Base-by-base conservation (phyloP, 2,329 filamentous ascomycete species). In the Phialocephala sp. region DNA sequence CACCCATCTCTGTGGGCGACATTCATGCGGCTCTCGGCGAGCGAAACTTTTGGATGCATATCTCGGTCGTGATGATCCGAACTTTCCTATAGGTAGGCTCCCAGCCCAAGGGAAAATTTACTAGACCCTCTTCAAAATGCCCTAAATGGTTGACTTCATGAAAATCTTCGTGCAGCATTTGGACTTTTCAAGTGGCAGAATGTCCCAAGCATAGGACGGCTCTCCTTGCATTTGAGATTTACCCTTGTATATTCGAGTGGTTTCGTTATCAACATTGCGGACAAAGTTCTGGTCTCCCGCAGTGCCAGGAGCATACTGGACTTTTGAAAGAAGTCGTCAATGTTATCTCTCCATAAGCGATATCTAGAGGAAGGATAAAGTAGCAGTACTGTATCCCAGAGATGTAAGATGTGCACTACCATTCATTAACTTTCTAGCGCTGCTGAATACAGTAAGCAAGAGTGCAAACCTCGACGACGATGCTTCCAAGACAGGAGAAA, bases 1-100 rank as follows among this genome's bases (percentile, higher is more conserved):
- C 5, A 54, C 12, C 27, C 22, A 24, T 54, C 35, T 54, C 12
- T 15, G 50, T 32, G 50, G 3, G 24, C 35, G 24, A 22, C 50
- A 54, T 27, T 54, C n/a, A 54, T 54, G 50, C 50, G 50, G 50
- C 50, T 35, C 22, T 54, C 50, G 50, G 50, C 32, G 22, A 54
- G 50, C 50, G 50, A 54, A 27, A 24, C 11, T 27, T 35, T 50
- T 24, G 22, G 50, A 27, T 54, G 50, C 50, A 54, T 35, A 35
- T 24, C 8, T 22, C 20, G 45, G 45, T 24, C 12, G 24, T 35
- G 50, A 12, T 18, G 14, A 24, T 3, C 50, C 50, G 50, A 35
- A 32, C 50, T 14, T 54, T 54, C 50, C 27, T 32, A 54, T 14
- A 54, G 22, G 50, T 35, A 32, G 24, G 6, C 50, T 24, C 15